These are phyloP conservation scores for Lobosporangium transversale DNA, from an alignment of 192 early-diverging fungal genomes.

Conservation along the genomic window DNA sequence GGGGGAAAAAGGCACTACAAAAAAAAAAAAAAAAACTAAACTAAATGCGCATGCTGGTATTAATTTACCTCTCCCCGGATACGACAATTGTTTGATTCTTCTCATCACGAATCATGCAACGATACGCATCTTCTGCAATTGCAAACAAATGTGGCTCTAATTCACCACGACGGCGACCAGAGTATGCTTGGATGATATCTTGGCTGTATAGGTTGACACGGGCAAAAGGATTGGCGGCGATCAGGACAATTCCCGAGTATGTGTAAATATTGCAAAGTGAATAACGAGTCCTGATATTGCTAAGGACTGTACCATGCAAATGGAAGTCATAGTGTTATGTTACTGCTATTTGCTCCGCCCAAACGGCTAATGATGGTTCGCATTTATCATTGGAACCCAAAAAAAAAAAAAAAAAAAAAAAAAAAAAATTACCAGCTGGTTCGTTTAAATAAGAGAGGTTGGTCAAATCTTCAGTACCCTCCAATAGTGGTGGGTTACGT, in stretches of 20 bases:
- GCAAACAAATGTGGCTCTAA: constrained; percentile 99
- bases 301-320: constrained; percentile 71
- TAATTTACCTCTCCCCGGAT: constrained; percentile 84
- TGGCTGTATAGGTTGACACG: constrained; percentile 89
- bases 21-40: neutral
- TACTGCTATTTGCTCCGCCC: too few relatives aligned
- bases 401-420: neutral
- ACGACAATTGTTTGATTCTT: constrained; percentile 99
- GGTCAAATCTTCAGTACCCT: constrained; percentile 93
- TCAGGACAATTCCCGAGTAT: constrained; percentile 98
- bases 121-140: constrained; percentile 97
- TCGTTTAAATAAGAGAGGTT: constrained; percentile 96
- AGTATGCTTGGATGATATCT: constrained; percentile 92
- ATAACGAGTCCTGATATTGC: constrained; percentile 92
- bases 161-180: constrained; percentile 92
- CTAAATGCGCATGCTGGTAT: neutral
- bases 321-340: too few relatives aligned
- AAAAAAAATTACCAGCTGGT: constrained; percentile 66
- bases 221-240: constrained; percentile 97
- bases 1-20: too few relatives aligned
- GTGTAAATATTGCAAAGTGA: constrained; percentile 96
- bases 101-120: constrained; percentile 91
- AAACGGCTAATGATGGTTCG: too few relatives aligned
- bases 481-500: constrained; percentile 90
- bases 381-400: too few relatives aligned